Conservation (phyloP, 1,139 yeast genomes). For the Candida mesenterica region DNA sequence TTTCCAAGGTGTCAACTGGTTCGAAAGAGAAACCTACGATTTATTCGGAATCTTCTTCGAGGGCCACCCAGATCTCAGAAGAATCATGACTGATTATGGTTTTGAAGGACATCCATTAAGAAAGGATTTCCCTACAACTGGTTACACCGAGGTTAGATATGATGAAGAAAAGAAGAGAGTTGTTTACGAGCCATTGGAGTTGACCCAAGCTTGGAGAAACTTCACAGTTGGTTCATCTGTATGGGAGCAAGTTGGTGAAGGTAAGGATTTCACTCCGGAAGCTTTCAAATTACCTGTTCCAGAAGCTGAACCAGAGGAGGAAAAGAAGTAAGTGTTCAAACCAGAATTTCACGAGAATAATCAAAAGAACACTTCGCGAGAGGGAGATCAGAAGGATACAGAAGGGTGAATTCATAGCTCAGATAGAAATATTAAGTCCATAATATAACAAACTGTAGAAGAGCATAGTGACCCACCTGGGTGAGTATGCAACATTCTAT, state of each 20-base stretch:
- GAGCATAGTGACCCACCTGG: neutral
- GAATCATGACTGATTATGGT: constrained; percentile 91
- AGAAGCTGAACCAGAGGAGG: constrained; percentile 65
- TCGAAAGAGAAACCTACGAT: constrained; percentile 85
- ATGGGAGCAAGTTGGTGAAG: constrained; percentile 92
- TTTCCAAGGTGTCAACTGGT: constrained; percentile 85
- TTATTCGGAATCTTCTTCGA: constrained; percentile 84
- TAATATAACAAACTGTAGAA: neutral
- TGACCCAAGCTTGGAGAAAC: constrained; percentile 90
- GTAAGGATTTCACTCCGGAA: constrained; percentile 80
- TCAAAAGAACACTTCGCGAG: neutral
- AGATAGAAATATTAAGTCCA: neutral
- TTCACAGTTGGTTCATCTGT: constrained; percentile 84
- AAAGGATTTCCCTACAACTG: constrained; percentile 91
- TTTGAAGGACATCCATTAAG: constrained; percentile 91
- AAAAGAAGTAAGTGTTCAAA: constrained; percentile 13
- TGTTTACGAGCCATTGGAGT: constrained; percentile 85
- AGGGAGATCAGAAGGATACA: too few species aligned
- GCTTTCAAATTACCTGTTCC: constrained; percentile 80
- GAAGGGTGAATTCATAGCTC: neutral
- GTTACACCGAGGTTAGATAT: constrained; percentile 85
- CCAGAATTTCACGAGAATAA: too few species aligned
- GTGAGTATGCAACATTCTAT: too few species aligned
- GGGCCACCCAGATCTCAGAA: constrained; percentile 85
- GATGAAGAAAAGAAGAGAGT: constrained; percentile 90